Evolutionary conservation across 306 rosid species (phyloP), one percentile per base, ranked within the genome.

Genomic region (Corylus avellana): DNA sequence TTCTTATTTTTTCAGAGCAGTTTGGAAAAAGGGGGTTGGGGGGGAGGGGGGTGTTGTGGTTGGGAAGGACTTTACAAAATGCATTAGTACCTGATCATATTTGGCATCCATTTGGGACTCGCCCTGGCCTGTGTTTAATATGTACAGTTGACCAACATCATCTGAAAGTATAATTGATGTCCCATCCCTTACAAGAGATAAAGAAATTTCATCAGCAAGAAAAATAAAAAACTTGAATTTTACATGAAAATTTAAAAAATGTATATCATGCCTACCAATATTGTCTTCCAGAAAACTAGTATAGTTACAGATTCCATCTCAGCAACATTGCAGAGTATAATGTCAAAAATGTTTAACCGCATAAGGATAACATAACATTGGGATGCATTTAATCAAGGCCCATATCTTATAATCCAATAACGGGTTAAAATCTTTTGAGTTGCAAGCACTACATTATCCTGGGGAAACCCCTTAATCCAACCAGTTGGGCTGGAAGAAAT

Each of bases 131-230:
- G 98, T 91, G 84, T 85, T 90, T 82, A 96, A 84, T 85, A 88
- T 87, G 74, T 96, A 93, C 47, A 96, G 89, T 83, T 96, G 99
- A 75, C 99, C 99, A 80, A 91, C 99, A 84, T 96, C 96, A 82
- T 96, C 99, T 13, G 99, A 96, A 71, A 96, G 94, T 86, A 96
- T 89, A 71, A 96, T 87, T 27, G 99, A 96, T 74, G 99, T 93
- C 86, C 99, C 99, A 82, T 96, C 99, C 89, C 99, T 96, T 67
- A 75, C 63, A 35, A 74, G 75, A 80, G 48, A 80, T 56, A 72
- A 59, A 59, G 55, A 71, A 49, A 72, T 61, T 77, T 79, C 78
- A 82, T 76, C 46, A 76, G 61, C 75, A 61, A 58, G 70, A 61
- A 76, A 68, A 55, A 80, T 37, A 68, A 70, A 71, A 22, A 61